A percentile compares a stretch with the other conserved stretches of the same genome.
phyloP scores from a whole-genome alignment of 345 rosid genomes.

The Corchorus olitorius region DNA sequence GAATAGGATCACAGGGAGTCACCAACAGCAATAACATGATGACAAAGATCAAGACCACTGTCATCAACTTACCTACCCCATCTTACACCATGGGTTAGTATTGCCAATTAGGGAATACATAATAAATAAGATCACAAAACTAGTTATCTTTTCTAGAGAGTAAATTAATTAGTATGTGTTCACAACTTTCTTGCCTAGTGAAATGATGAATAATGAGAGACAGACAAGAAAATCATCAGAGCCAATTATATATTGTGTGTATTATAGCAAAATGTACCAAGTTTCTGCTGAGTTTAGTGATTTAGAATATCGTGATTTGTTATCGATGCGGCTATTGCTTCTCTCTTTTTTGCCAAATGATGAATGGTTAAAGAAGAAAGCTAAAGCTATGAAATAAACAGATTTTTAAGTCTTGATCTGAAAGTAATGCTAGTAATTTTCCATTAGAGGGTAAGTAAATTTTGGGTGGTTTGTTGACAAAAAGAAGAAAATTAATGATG shows the following conservation, averaged over 20 bases:
- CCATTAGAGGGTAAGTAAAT: too few relatives aligned
- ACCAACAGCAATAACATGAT: constrained; percentile 97
- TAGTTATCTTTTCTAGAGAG: not conserved
- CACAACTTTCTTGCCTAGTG: too few relatives aligned
- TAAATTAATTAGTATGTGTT: not conserved
- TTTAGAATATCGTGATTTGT: not conserved
- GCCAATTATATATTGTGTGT: not conserved
- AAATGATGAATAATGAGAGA: constrained; percentile 7
- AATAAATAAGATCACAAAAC: not conserved
- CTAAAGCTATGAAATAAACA: not conserved
- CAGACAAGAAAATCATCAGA: not conserved
- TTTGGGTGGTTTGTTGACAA: not conserved
- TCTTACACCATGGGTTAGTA: constrained; percentile 52
- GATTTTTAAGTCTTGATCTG: not conserved
- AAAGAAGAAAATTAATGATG: constrained; percentile 1
- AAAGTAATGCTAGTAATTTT: too few relatives aligned
- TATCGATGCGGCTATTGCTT: not conserved
- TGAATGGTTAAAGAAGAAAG: not conserved
- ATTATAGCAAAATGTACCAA: not conserved
- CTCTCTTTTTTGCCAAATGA: not conserved
- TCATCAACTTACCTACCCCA: too few relatives aligned
- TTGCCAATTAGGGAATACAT: not conserved
- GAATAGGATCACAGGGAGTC: constrained; percentile 96
- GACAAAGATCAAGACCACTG: constrained; percentile 76
- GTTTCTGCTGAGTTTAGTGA: not conserved